Conservation (phyloP, 352 stramenopile species). For the Globisporangium okanoganense region DNA sequence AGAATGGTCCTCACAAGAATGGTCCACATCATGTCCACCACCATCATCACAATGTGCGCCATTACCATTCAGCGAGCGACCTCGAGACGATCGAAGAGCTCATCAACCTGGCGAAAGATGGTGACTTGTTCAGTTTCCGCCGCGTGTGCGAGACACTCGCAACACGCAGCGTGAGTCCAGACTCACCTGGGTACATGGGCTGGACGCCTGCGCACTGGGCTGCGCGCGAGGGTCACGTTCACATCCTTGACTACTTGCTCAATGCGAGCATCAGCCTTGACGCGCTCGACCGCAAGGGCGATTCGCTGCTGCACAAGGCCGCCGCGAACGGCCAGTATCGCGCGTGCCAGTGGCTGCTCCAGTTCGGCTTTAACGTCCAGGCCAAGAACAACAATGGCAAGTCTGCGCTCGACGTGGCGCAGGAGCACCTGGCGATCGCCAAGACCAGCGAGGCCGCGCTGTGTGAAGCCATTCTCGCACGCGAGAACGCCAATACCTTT, state of each 20-base stretch:
- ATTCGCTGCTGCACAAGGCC: constrained; percentile 72
- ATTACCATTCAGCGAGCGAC: constrained; percentile 20
- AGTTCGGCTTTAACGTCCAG: constrained; percentile 60
- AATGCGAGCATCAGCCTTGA: constrained; percentile 51
- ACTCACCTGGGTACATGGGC: constrained; percentile 61
- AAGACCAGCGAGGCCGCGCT: constrained; percentile 35
- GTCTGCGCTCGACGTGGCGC: constrained; percentile 57
- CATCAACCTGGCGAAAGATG: constrained; percentile 60
- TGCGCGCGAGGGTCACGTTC: constrained; percentile 54
- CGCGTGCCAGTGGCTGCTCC: constrained; percentile 61
- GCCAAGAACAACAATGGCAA: constrained; percentile 63
- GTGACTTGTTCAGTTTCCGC: constrained; percentile 46
- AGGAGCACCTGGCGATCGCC: constrained; percentile 36
- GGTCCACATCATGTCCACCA: not conserved
- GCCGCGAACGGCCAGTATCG: constrained; percentile 67
- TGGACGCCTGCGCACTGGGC: constrained; percentile 79
- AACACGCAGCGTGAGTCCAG: constrained; percentile 36
- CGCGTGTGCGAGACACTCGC: constrained; percentile 36
- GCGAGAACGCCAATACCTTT: constrained; percentile 35
- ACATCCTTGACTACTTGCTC: constrained; percentile 58
- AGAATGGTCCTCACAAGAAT: not conserved
- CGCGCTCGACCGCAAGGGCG: constrained; percentile 55
- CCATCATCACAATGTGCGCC: not conserved
- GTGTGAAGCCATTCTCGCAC: constrained; percentile 50
- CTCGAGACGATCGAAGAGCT: constrained; percentile 55